Evolutionary conservation across 2,329 filamentous ascomycete genomes (phyloP).

Genomic region (Leptodontidium sp.): DNA sequence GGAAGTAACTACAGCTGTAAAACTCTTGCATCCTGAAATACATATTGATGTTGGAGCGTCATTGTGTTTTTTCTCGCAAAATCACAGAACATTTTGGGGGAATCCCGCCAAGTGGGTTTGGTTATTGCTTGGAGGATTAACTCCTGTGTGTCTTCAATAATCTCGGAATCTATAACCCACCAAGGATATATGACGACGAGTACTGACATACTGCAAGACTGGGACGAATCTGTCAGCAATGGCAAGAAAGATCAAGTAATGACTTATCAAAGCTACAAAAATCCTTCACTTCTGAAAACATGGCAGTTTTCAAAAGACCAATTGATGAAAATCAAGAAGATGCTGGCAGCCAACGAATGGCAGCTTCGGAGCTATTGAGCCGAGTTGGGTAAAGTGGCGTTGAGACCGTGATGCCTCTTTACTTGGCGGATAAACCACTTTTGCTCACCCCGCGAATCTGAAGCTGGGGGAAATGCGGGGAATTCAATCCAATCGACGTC

Average conservation of each 20-base stretch:
- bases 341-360: neutral
- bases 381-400: slow-evolving; percentile 2
- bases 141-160: no score
- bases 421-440: neutral
- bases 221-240: neutral
- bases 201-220: neutral
- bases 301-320: neutral
- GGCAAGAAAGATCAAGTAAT: neutral
- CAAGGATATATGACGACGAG: neutral
- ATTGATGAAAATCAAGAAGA: neutral
- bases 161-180: no score
- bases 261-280: neutral
- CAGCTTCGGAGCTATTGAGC: slow-evolving; percentile 6
- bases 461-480: slow-evolving; percentile 1
- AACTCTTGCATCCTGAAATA: no score
- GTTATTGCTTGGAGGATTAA: no score
- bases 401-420: neutral
- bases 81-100: no score
- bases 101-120: no score
- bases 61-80: no score
- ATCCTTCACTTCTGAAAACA: neutral
- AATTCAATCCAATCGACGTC: neutral
- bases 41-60: no score
- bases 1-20: no score
- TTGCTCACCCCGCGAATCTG: neutral